Evolutionary conservation across 768 basidiomycete species (phyloP).

Genomic region (Lentinula lateritia): DNA sequence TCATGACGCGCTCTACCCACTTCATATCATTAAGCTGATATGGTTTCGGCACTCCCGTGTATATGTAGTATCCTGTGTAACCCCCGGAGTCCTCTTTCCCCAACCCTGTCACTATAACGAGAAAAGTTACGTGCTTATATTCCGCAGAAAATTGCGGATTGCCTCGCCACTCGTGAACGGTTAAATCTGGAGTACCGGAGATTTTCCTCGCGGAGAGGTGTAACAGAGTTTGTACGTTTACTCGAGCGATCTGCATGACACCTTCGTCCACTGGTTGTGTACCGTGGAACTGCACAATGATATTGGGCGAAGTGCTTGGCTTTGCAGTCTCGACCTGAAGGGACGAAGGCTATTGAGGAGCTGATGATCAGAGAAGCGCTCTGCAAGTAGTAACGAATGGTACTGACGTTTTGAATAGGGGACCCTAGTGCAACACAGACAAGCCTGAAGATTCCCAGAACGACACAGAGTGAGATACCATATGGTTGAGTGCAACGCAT

Average conservation of each 20-base stretch:
- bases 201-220: not conserved
- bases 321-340: not conserved
- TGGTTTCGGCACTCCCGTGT: not conserved
- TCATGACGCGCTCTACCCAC: too few relatives aligned
- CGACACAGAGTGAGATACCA: not conserved
- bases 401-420: not conserved
- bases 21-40: too few relatives aligned
- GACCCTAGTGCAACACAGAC: not conserved
- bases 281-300: not conserved
- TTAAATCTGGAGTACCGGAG: not conserved
- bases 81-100: not conserved
- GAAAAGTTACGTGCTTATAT: not conserved
- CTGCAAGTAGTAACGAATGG: not conserved
- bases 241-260: not conserved
- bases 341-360: not conserved
- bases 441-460: not conserved
- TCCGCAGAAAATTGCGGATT: not conserved
- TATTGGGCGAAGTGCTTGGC: not conserved
- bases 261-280: not conserved
- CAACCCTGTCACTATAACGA: not conserved
- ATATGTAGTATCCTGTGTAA: not conserved
- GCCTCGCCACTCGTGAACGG: not conserved
- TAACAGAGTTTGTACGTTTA: not conserved
- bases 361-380: not conserved
- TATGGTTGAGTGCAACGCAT: not conserved